phyloP scores from a whole-genome alignment of 2,329 filamentous ascomycete species.

The Cordyceps javanica region DNA sequence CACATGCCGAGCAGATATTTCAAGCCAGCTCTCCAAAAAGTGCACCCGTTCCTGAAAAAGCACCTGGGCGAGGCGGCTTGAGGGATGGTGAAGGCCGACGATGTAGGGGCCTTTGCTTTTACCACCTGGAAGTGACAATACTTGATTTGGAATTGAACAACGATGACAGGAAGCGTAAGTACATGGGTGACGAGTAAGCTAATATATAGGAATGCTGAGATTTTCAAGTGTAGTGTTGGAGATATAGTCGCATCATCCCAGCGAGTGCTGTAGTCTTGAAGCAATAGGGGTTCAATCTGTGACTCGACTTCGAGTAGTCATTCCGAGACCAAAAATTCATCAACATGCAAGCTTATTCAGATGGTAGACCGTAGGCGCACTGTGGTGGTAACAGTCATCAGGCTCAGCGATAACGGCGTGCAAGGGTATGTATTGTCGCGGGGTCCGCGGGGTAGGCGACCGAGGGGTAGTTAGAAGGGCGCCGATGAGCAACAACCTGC shows the following conservation, averaged over 20 bases:
- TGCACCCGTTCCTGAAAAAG: slow-evolving; percentile 13
- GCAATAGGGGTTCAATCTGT: too few relatives aligned
- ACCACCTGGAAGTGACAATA: too few relatives aligned
- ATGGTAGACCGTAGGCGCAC: background rate
- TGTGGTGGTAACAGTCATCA: background rate
- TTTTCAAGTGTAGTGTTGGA: too few relatives aligned
- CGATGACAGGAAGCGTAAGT: too few relatives aligned
- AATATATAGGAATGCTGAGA: too few relatives aligned
- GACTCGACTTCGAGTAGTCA: background rate
- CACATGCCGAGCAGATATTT: too few relatives aligned
- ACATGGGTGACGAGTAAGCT: too few relatives aligned
- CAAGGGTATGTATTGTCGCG: background rate
- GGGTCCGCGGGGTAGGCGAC: slow-evolving; percentile 2
- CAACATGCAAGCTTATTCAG: background rate
- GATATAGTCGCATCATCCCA: too few relatives aligned
- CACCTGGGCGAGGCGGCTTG: slow-evolving; percentile 21
- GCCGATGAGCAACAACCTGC: background rate
- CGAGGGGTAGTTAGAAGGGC: background rate
- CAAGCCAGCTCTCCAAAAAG: slow-evolving; percentile 10
- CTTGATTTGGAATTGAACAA: too few relatives aligned
- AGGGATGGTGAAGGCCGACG: too few relatives aligned
- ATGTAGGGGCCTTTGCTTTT: too few relatives aligned
- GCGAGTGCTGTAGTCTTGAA: too few relatives aligned
- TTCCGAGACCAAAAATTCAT: background rate
- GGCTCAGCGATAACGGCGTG: background rate